Evolutionary conservation across 164 flowering plant genomes (phyloP), one percentile per base, ranked within the genome.

Genomic region (Chimonanthus praecox): DNA sequence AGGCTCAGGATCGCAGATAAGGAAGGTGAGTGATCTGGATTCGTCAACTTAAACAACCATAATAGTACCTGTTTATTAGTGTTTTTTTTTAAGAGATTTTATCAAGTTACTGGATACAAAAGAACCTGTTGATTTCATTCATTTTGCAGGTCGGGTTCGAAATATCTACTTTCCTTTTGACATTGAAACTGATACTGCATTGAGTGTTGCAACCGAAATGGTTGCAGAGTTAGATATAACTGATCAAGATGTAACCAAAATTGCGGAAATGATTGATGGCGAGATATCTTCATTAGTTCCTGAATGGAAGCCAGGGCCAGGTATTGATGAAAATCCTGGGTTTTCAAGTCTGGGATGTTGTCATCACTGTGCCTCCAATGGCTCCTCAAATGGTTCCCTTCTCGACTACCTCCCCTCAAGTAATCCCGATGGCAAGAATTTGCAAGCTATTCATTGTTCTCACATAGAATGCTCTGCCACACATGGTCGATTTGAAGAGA

Each of bases 131-230:
- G 10, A 50, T 64, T 3, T 10, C 64, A 60, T 72, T 80, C 49
- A 0, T 7, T 75, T 1, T 87, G 82, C 89, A 94, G 99, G 95
- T 2, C 88, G 84, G 3, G 74, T 92, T 15, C 80, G 97, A 6
- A 93, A 93, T 77, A 95, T 95, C 71, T 86, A 93, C 82, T 95
- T 95, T 79, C 92, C 94, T 4, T 95, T 95, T 71, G 92, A 95
- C 70, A 77, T 86, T 16, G 92, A 87, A 81, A 83, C 61, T n/a
- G 99, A 95, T 80, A 95, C 98, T 2, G 97, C 98, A 68, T 67
- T 87, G 66, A 86, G 83, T 72, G 98, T 95, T 67, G 97, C 98
- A 0, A 82, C 84, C 10, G 99, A 95, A 83, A 95, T 95, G 99
- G 89, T 95, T 49, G 77, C 83, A 0, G 98, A 94, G 72, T 83